Percentiles rank a stretch among this genome's conserved stretches.
phyloP scores from a whole-genome alignment of 1,139 yeast genomes.

The Saccharomycopsis phalli region DNA sequence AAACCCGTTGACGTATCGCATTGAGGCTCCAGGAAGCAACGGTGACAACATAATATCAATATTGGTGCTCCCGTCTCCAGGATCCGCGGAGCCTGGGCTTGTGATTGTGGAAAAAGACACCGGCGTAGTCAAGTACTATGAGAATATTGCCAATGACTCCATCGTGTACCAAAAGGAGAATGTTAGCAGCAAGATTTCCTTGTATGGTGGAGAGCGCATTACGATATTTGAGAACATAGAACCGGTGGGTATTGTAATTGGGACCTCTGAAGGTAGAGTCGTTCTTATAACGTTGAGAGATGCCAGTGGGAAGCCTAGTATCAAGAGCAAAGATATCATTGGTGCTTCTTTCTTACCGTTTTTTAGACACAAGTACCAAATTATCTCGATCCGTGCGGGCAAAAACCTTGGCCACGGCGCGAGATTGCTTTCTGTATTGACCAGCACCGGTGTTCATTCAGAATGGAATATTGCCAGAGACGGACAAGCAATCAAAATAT shows the following conservation, averaged over 20 bases:
- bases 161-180: constrained; percentile 24
- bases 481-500: constrained; percentile 32
- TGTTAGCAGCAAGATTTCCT: constrained; percentile 27
- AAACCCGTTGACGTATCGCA: constrained; percentile 40
- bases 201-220: constrained; percentile 46
- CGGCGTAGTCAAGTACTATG: constrained; percentile 56
- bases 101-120: constrained; percentile 46
- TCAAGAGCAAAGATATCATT: constrained; percentile 9
- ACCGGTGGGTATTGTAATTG: constrained; percentile 65
- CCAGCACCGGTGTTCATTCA: constrained; percentile 36
- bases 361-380: constrained; percentile 29
- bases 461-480: constrained; percentile 40
- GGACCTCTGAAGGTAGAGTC: constrained; percentile 66
- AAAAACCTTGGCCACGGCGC: constrained; percentile 46
- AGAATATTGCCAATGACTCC: constrained; percentile 35
- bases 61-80: constrained; percentile 58
- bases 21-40: background rate
- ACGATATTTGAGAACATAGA: constrained; percentile 54
- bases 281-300: constrained; percentile 59
- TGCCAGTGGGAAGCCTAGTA: constrained; percentile 50
- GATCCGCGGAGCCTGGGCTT: constrained; percentile 60
- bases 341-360: constrained; percentile 14
- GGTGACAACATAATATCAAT: constrained; percentile 35
- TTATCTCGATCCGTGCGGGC: constrained; percentile 55
- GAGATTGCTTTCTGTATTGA: constrained; percentile 33